phyloP scores from a whole-genome alignment of 2,329 filamentous ascomycete genomes.

The Chlorencoelia australis region DNA sequence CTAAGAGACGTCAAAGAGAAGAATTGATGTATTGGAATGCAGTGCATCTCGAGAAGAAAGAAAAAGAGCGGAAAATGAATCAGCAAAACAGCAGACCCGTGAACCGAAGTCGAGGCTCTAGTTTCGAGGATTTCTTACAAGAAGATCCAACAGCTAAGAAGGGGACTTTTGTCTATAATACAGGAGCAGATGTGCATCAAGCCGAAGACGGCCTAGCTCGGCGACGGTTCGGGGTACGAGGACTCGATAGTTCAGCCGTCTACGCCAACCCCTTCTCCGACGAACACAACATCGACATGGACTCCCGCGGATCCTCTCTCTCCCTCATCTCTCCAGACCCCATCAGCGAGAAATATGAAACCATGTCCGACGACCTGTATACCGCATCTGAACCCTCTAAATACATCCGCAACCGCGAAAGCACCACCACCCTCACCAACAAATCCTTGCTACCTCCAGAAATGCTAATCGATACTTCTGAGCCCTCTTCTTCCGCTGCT shows the following conservation, averaged over 20 bases:
- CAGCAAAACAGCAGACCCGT: conserved; percentile 17
- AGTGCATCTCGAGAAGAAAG: conserved; percentile 39
- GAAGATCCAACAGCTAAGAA: conserved; percentile 41
- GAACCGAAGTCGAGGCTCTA: conserved; percentile 15
- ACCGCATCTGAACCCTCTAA: conserved; percentile 14
- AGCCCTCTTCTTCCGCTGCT: conserved; percentile 11
- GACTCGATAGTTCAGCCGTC: conserved; percentile 33
- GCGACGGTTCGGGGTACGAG: conserved; percentile 38
- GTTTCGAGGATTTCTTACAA: conserved; percentile 50
- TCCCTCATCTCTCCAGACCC: conserved; percentile 9
- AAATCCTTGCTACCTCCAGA: conserved; percentile 6
- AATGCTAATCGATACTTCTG: conserved; percentile 23
- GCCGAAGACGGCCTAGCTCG: conserved; percentile 33
- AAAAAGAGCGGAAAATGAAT: conserved; percentile 25
- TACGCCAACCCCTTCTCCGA: conserved; percentile 49
- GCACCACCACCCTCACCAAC: conserved; percentile 15
- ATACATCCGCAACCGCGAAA: conserved; percentile 10
- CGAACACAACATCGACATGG: conserved; percentile 28
- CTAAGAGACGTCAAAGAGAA: conserved; percentile 49
- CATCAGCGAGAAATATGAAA: conserved; percentile 39
- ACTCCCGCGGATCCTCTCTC: no score
- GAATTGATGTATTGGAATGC: conserved; percentile 59
- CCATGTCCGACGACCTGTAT: conserved; percentile 39
- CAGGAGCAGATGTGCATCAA: conserved; percentile 37
- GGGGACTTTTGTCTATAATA: conserved; percentile 48